Evolutionary conservation across 495 filamentous ascomycete genomes (phyloP), one percentile per base, ranked within the genome.

Genomic region (Neurospora cerealis): DNA sequence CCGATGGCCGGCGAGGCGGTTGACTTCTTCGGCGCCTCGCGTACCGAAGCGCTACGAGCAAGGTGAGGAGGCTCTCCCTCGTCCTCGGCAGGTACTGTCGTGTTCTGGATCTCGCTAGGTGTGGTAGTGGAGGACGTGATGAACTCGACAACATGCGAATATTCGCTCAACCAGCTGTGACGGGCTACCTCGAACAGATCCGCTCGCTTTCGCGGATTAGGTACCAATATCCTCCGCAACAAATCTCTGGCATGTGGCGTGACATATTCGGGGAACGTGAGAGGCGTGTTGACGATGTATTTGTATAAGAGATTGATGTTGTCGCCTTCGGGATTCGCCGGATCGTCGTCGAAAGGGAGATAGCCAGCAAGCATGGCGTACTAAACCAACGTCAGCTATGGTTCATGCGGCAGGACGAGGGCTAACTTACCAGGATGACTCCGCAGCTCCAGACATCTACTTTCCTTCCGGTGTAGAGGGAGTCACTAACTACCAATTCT

Each of bases 391-490:
- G 13, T 13, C n/a, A 3, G 54, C 28, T 19, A 21, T n/a, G 28
- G 74, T 74, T 62, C 48, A 60, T 38, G 42, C 54, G 36, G 15
- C 70, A 32, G 62, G 42, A 69, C 70, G 24, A 38, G 17, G n/a
- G 32, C 17, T 28, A 9, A 88, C 93, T 84, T 88, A 98, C 96
- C 87, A 99, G 83, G 78, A 99, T 99, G 34, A 99, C 96, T 83
- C 96, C 96, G 79, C 96, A 98, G 79, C 96, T 98, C 96, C 96
- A 99, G 34, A 99, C 96, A 80, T 99, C 96, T 19, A 99, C 96
- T 81, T 98, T 99, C 37, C 94, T 89, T 46, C 96, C 96, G 7
- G 96, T 99, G 82, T 99, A 99, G 19, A 99, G 83, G 21, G 93
- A 96, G 82, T 99, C 96, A 81, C 94, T 97, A 73, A 99, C 96